Base-by-base conservation (phyloP, 2,329 filamentous ascomycete species). In the Allantophomopsis lycopodina region DNA sequence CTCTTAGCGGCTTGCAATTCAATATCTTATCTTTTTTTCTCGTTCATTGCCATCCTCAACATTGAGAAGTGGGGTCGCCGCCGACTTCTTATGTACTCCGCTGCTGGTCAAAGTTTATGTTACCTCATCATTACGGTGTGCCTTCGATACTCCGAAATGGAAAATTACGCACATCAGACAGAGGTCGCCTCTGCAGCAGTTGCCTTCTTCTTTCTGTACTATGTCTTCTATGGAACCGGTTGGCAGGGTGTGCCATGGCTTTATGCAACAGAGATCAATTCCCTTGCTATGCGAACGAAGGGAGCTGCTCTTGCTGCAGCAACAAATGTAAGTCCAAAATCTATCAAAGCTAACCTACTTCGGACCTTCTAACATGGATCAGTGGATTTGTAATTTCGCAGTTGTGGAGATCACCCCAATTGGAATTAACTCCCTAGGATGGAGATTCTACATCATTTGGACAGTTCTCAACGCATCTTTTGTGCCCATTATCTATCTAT, bases 181-280 rank as follows among this genome's bases (percentile, higher is more conserved):
- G 7, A 20, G 18, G 18, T 20, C 7, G 18, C 18, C 7, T 20
- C 18, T 20, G 18, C 18, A 7, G 18, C 18, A 35, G 41, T 30
- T 37, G 41, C 51, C 53, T 40, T 69, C 71, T 40, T 28, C 38
- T 32, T 23, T 6, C 18, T n/a, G 14, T 20, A 23, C 6, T 23
- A 28, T 23, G 15, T 20, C 12, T 23, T 37, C 4, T 13, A 14
- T 16, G 17, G 15, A 35, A 18, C 32, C 14, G 40, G 50, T 38
- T 73, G 18, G 18, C 18, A 20, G 18, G 18, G 18, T 7, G 7
- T 20, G 18, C 35, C 21, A 7, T 37, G 73, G 72, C 57, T 81
- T 0, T 79, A 80, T 39, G 76, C 76, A 0, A 76, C 79, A 1
- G 79, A 85, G 50, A 84, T 84, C 40, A 85, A 83, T 49, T 78